These are phyloP conservation scores for Salix koriyanagi DNA, from an alignment of 345 rosid species.

Conservation along the genomic window DNA sequence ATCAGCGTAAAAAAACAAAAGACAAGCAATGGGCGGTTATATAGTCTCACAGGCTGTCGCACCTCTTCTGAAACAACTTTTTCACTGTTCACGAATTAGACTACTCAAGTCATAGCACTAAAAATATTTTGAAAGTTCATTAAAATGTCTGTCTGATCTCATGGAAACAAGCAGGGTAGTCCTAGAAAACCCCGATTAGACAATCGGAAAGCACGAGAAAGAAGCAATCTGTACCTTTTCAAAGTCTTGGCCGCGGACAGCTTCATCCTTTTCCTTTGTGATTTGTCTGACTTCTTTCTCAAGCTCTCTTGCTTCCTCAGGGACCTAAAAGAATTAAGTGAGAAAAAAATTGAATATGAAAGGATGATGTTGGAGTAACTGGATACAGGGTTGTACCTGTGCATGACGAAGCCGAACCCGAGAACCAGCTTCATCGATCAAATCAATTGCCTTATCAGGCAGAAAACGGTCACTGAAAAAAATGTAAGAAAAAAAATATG, in stretches of 20 bases:
- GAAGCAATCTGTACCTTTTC: conserved; percentile 60
- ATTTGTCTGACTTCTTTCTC: conserved; percentile 92
- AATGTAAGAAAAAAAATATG: background rate
- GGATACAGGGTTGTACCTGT: conserved; percentile 46
- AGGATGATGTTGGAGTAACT: background rate
- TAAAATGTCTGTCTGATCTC: background rate
- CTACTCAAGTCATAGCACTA: background rate
- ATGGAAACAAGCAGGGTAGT: background rate
- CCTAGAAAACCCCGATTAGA: background rate
- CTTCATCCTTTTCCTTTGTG: conserved; percentile 93
- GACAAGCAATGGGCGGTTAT: background rate
- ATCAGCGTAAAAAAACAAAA: background rate
- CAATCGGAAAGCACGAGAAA: background rate
- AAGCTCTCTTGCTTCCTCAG: conserved; percentile 96
- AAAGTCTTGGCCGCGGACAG: conserved; percentile 90
- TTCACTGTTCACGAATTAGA: background rate
- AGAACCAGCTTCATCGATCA: conserved; percentile 99
- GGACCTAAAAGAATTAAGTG: conserved; percentile 47
- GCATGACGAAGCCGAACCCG: conserved; percentile 95
- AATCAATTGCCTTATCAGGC: conserved; percentile 97
- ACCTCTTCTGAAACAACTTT: background rate
- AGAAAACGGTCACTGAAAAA: conserved; percentile 84
- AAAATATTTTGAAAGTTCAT: background rate
- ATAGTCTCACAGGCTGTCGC: background rate
- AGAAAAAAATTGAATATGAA: background rate